Conservation (phyloP, 2,329 filamentous ascomycete genomes). For the Chlorencoelia australis region DNA sequence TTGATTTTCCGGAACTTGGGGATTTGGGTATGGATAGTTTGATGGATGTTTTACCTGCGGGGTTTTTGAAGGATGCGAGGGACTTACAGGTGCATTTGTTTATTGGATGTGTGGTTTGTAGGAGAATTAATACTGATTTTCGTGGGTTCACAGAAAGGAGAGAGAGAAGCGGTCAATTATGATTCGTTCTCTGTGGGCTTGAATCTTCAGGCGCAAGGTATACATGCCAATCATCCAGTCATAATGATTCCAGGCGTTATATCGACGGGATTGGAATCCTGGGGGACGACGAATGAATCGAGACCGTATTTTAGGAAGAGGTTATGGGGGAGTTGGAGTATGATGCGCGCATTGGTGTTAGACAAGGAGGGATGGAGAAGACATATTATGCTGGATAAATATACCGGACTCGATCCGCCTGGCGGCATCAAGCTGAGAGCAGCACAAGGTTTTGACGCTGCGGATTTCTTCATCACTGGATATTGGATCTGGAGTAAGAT, state of each 20-base stretch:
- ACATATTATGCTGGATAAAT: conserved; percentile 93
- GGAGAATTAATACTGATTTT: conserved; percentile 2
- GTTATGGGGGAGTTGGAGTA: conserved; percentile 96
- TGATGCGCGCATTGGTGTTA: conserved; percentile 90
- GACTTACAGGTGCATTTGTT: conserved; percentile 58
- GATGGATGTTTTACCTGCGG: conserved; percentile 78
- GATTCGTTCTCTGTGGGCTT: conserved; percentile 89
- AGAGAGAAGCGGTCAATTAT: conserved; percentile 80
- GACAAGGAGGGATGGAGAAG: conserved; percentile 93
- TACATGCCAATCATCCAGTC: conserved; percentile 74
- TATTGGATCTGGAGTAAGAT: conserved; percentile 98
- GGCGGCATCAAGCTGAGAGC: conserved; percentile 75
- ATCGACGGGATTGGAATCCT: conserved; percentile 91
- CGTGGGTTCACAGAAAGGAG: conserved; percentile 51
- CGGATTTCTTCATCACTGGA: conserved; percentile 82
- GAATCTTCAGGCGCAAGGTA: conserved; percentile 70
- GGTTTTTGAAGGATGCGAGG: conserved; percentile 74
- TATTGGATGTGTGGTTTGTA: conserved; percentile 3
- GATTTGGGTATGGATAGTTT: conserved; percentile 77
- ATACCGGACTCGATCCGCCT: conserved; percentile 82
- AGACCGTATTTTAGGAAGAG: conserved; percentile 88
- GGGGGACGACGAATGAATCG: conserved; percentile 80
- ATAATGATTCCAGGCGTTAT: conserved; percentile 98
- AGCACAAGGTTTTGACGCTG: conserved; percentile 93
- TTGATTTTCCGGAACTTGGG: conserved; percentile 61